Conservation (phyloP, 2,329 filamentous ascomycete species). For the Sporothrix protearum region DNA sequence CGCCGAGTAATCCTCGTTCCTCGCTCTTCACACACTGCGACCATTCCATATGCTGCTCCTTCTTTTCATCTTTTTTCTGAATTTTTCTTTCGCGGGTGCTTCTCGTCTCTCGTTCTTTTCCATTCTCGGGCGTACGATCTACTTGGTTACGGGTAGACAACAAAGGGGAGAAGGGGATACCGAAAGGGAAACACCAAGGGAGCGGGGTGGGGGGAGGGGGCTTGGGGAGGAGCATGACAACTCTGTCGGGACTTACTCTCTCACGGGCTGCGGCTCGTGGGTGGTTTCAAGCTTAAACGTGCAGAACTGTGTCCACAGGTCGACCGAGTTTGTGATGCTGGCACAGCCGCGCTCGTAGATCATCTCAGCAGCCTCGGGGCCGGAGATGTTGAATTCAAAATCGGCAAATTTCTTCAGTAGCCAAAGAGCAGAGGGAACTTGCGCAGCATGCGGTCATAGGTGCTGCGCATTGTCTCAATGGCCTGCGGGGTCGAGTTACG, state of each 20-base stretch:
- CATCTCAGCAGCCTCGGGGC: conserved; percentile 96
- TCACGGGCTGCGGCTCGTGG: conserved; percentile 88
- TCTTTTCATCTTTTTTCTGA: not conserved
- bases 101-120: not conserved
- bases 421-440: conserved; percentile 96
- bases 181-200: not conserved
- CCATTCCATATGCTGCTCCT: not conserved
- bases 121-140: conserved; percentile 28
- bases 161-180: conserved; percentile 33
- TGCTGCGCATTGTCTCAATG: conserved; percentile 78
- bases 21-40: conserved; percentile 5
- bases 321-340: conserved; percentile 88
- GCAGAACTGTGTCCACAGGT: conserved; percentile 97
- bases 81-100: conserved; percentile 28
- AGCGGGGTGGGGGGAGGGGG: not conserved
- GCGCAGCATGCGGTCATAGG: conserved; percentile 87
- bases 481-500: conserved; percentile 95
- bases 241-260: conserved; percentile 85
- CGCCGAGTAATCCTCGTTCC: not conserved
- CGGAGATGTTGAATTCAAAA: conserved; percentile 92
- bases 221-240: not conserved
- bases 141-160: conserved; percentile 56
- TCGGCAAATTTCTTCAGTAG: conserved; percentile 99
- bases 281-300: conserved; percentile 97
- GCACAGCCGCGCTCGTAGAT: conserved; percentile 94